Evolutionary conservation across 768 basidiomycete species (phyloP), one percentile per base, ranked within the genome.

Genomic region (Hebeloma cylindrosporum): DNA sequence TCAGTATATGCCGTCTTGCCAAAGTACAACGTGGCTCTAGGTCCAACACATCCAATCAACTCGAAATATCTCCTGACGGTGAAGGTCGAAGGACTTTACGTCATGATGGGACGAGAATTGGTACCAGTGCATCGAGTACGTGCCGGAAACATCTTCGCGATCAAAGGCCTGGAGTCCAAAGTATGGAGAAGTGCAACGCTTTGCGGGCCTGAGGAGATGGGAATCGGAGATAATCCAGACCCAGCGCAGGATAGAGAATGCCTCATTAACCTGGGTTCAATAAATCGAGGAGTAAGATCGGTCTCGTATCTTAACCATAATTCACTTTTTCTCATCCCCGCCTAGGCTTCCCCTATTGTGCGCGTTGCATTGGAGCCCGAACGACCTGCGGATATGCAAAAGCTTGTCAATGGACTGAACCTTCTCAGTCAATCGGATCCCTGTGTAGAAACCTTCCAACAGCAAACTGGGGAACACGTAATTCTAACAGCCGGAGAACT

Each of bases 51-150:
- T 56, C 78, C 83, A 5, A 60, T 65, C 23, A 98, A 98, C 65
- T 66, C 63, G 10, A 80, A 78, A 49, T 77, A 87, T 57, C 54
- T 93, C 31, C 60, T 76, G 17, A 66, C 70, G 7, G 74, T 83
- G 17, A 72, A 70, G n/a, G 79, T 94, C 10, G 78, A 82, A 45
- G 83, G 81, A 5, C 65, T 99, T 40, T 99, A 97, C 64, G 79
- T 88, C 37, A 97, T 99, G 92, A 98, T 99, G 96, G 96, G 96
- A 2, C 71, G 91, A 31, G 94, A 97, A 59, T 74, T 99, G n/a
- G 82, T 90, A 0, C 74, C 84, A 0, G 90, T 95, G 2, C 73
- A 88, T 16, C 73, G 72, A 48, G 93, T 98, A 1, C 78, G 78
- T 22, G 93, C 96, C 1, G 96, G 96, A 6, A 94, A 95, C 60